phyloP scores from a whole-genome alignment of 2,329 filamentous ascomycete genomes.

The Ophiostoma sp. region DNA sequence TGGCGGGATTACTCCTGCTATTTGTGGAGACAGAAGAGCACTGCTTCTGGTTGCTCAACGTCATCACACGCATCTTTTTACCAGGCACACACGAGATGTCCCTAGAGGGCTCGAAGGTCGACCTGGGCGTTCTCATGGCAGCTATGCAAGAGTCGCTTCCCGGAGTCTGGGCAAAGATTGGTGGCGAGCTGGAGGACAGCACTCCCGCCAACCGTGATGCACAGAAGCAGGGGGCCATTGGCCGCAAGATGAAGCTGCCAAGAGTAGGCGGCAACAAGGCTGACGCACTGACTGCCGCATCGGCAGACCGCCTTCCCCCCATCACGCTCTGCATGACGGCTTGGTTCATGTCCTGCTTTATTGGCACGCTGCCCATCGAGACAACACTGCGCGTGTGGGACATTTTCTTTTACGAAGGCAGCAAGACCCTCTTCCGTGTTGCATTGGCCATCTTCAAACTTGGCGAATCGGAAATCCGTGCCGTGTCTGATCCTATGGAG shows the following conservation, averaged over 20 bases:
- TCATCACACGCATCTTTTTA: constrained; percentile 84
- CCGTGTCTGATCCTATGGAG: constrained; percentile 84
- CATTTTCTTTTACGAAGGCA: constrained; percentile 92
- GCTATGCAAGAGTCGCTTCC: constrained; percentile 81
- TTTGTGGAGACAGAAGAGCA: constrained; percentile 90
- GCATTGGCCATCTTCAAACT: constrained; percentile 89
- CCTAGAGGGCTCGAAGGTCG: constrained; percentile 88
- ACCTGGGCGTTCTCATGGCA: constrained; percentile 90
- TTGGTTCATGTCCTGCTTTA: constrained; percentile 98
- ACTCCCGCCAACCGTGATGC: constrained; percentile 34
- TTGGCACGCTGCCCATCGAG: constrained; percentile 88
- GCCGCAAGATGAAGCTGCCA: constrained; percentile 43
- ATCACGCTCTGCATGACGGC: constrained; percentile 91
- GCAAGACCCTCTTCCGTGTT: constrained; percentile 89
- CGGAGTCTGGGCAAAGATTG: constrained; percentile 82
- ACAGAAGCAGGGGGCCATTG: constrained; percentile 30
- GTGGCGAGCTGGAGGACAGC: constrained; percentile 50
- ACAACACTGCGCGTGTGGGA: constrained; percentile 93
- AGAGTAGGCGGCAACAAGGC: constrained; percentile 44
- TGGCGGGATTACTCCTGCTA: constrained; percentile 83
- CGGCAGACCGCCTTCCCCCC: constrained; percentile 66
- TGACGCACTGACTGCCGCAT: constrained; percentile 35
- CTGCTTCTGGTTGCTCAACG: constrained; percentile 87
- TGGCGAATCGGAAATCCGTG: constrained; percentile 76
- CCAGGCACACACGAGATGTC: constrained; percentile 90